Percentiles rank a stretch among this genome's conserved stretches.
These are phyloP conservation scores for Hypoxylon fuscum DNA, from an alignment of 495 filamentous ascomycete genomes.

Conservation along the genomic window DNA sequence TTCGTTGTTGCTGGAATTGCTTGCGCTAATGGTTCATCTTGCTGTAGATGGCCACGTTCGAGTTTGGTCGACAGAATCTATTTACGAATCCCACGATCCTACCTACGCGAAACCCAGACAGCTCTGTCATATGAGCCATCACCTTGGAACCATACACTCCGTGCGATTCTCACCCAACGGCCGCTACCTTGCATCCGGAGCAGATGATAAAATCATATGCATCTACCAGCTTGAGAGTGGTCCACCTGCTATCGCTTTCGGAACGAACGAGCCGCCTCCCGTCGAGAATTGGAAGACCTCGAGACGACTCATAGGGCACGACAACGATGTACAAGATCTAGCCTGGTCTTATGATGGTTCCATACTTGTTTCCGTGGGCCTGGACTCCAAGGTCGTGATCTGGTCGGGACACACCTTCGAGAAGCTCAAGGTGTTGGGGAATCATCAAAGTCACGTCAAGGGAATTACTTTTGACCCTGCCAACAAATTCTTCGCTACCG, in stretches of 20 bases:
- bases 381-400: slow-evolving; percentile 97
- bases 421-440: slow-evolving; percentile 89
- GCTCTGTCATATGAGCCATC: slow-evolving; percentile 96
- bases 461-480: slow-evolving; percentile 98
- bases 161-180: slow-evolving; percentile 95
- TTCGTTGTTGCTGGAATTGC: slow-evolving; percentile 8
- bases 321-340: slow-evolving; percentile 98
- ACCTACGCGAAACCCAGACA: slow-evolving; percentile 84
- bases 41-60: slow-evolving; percentile 85
- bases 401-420: slow-evolving; percentile 99
- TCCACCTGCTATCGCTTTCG: slow-evolving; percentile 67
- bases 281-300: slow-evolving; percentile 97
- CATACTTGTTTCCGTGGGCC: slow-evolving; percentile 91
- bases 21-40: slow-evolving; percentile 27
- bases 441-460: slow-evolving; percentile 97
- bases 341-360: slow-evolving; percentile 97
- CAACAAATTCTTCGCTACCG: slow-evolving; percentile 98
- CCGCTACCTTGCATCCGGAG: slow-evolving; percentile 92
- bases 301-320: slow-evolving; percentile 91
- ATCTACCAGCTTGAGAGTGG: slow-evolving; percentile 90
- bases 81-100: slow-evolving; percentile 77
- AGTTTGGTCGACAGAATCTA: slow-evolving; percentile 95
- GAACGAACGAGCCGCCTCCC: slow-evolving; percentile 88
- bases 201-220: slow-evolving; percentile 98
- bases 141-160: slow-evolving; percentile 95